Evolutionary conservation across 768 basidiomycete genomes (phyloP).

Genomic region (Lyophyllum atratum): DNA sequence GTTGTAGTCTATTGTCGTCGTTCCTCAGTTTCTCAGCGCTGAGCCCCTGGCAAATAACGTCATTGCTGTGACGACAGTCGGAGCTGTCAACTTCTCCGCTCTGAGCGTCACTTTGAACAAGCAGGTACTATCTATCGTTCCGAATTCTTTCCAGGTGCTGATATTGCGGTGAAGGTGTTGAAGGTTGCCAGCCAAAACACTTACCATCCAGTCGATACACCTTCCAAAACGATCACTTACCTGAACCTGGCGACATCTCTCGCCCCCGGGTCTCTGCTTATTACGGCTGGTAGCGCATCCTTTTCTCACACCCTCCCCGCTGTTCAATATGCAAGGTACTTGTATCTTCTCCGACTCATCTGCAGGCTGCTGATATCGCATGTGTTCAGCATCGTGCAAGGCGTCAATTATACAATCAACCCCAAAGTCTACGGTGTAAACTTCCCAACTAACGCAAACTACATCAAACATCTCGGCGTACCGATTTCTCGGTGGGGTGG

Average conservation of each 20-base stretch:
- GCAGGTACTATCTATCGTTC: slow-evolving; percentile 25
- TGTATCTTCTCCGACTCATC: not conserved
- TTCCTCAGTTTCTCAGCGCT: slow-evolving; percentile 51
- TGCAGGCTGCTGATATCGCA: not conserved
- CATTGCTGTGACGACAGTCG: slow-evolving; percentile 50
- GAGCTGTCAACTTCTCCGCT: slow-evolving; percentile 43
- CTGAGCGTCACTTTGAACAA: slow-evolving; percentile 40
- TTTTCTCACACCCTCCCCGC: slow-evolving; percentile 46
- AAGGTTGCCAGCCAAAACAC: slow-evolving; percentile 36
- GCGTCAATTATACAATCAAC: slow-evolving; percentile 40
- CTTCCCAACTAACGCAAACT: slow-evolving; percentile 48
- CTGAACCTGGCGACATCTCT: slow-evolving; percentile 41
- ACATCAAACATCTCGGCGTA: slow-evolving; percentile 49
- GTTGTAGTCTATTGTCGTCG: slow-evolving; percentile 41
- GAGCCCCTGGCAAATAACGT: slow-evolving; percentile 50
- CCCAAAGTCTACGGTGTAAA: slow-evolving; percentile 56
- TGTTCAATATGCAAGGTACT: slow-evolving; percentile 42
- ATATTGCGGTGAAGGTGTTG: slow-evolving; percentile 24
- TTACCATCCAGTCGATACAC: slow-evolving; percentile 46
- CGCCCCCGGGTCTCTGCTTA: slow-evolving; percentile 40
- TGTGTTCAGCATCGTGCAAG: slow-evolving; percentile 34
- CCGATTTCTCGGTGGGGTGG: slow-evolving; percentile 57
- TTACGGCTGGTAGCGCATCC: slow-evolving; percentile 39
- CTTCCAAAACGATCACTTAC: slow-evolving; percentile 50
- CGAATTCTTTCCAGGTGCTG: not conserved